Evolutionary conservation across 768 basidiomycete species (phyloP), one percentile per base, ranked within the genome.

Genomic region (Mycena rebaudengoi): DNA sequence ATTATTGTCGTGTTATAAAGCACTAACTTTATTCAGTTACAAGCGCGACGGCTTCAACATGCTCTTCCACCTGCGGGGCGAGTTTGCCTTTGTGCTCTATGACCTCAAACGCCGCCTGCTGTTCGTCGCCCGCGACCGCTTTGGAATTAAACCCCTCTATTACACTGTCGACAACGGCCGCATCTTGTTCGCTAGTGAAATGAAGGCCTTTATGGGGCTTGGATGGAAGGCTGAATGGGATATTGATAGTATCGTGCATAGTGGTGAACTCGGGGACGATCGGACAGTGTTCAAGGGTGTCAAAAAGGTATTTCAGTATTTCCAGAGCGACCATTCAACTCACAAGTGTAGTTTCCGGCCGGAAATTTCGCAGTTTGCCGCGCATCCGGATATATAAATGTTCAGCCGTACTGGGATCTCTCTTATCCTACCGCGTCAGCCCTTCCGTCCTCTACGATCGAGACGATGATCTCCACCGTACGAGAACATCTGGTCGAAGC

Each of bases 141-240:
- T 64, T 39, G 62, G 62, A n/a, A n/a, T n/a, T n/a, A n/a, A n/a
- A n/a, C n/a, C n/a, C n/a, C n/a, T n/a, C n/a, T n/a, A n/a, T n/a
- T n/a, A n/a, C n/a, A n/a, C n/a, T n/a, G n/a, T n/a, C n/a, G n/a
- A n/a, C n/a, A n/a, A n/a, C n/a, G n/a, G n/a, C n/a, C n/a, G n/a
- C n/a, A n/a, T n/a, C n/a, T n/a, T n/a, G n/a, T n/a, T n/a, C n/a
- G n/a, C n/a, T n/a, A n/a, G n/a, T n/a, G n/a, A n/a, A n/a, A n/a
- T n/a, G n/a, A n/a, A n/a, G n/a, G n/a, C n/a, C n/a, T 28, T 63
- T 14, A 35, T 39, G 14, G 41, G 40, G 16, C 20, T 63, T n/a
- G 61, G 61, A 41, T 63, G 61, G 61, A 44, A 57, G 20, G 56
- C 61, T 7, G 56, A 63, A 46, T 63, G 61, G 61, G 39, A 51